Percentiles rank a stretch among this genome's conserved stretches.
Conservation (phyloP, 176 grass and related monocot genomes). For the Cenchrus americanus region DNA sequence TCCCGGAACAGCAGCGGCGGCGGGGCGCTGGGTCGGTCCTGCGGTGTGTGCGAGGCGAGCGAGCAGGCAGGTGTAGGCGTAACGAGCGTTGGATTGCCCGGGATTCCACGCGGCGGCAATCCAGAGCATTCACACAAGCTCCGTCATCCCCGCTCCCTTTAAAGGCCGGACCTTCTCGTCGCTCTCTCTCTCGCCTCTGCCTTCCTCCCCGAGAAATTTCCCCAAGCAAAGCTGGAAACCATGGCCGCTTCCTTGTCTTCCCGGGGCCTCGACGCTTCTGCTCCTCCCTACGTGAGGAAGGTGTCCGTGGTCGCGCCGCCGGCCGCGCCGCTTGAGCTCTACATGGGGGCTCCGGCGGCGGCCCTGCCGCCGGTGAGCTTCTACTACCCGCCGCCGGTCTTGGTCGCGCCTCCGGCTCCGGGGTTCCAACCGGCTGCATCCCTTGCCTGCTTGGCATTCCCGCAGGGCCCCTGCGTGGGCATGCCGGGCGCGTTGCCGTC, state of each 20-base stretch:
- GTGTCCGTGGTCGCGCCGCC: background rate
- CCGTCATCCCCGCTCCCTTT: too few species aligned
- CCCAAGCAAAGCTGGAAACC: background rate
- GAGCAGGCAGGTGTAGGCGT: too few species aligned
- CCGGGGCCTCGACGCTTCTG: background rate
- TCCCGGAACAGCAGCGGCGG: too few species aligned
- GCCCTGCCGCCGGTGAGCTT: background rate
- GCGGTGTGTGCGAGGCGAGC: too few species aligned
- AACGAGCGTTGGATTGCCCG: too few species aligned
- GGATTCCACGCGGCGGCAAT: too few species aligned
- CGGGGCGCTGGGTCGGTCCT: too few species aligned
- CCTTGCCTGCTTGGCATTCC: background rate
- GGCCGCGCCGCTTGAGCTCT: background rate
- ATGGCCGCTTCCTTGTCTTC: background rate
- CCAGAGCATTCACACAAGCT: too few species aligned
- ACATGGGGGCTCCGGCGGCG: background rate
- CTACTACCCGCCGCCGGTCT: background rate
- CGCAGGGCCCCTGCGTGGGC: background rate
- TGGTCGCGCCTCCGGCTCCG: background rate
- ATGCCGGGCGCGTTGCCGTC: too few species aligned
- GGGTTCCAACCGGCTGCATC: background rate
- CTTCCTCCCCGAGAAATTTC: too few species aligned
- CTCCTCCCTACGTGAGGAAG: background rate
- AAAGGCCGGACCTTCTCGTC: too few species aligned
- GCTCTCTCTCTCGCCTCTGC: too few species aligned